phyloP scores from a whole-genome alignment of 2,329 filamentous ascomycete genomes.

The Colletotrichum sp. region DNA sequence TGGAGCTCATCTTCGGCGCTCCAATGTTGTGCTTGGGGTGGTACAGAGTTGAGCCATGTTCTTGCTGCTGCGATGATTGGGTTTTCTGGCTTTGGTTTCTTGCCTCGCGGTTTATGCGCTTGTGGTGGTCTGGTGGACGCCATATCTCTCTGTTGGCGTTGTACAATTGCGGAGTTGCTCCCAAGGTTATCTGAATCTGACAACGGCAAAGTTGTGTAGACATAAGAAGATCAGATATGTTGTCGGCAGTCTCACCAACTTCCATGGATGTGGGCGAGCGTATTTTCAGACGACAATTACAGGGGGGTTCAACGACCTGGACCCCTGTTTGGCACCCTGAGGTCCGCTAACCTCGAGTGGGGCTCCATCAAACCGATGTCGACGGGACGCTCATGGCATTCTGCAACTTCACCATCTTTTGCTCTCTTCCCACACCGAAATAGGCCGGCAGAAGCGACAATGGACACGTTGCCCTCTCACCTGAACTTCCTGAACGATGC shows the following conservation, averaged over 20 bases:
- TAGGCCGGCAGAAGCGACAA: neutral
- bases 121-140: neutral
- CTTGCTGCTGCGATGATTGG: constrained; percentile 39
- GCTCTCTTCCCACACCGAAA: neutral
- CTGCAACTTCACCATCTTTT: neutral
- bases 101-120: constrained; percentile 20
- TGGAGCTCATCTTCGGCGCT: constrained; percentile 20
- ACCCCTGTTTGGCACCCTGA: constrained; percentile 1
- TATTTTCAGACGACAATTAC: neutral
- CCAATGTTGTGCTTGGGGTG: constrained; percentile 12
- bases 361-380: neutral
- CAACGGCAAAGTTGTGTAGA: neutral
- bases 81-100: constrained; percentile 34
- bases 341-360: neutral
- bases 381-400: neutral
- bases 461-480: constrained; percentile 7
- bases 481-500: constrained; percentile 60
- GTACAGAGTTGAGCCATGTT: constrained; percentile 36
- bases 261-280: neutral
- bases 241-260: neutral
- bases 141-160: neutral
- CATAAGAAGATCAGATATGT: neutral
- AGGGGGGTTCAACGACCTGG: neutral
- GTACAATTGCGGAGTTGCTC: neutral
- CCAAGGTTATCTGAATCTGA: neutral